Percentiles rank a stretch among this genome's conserved stretches.
These are phyloP conservation scores for Boletus tomentosulus DNA, from an alignment of 768 basidiomycete genomes.

Conservation along the genomic window DNA sequence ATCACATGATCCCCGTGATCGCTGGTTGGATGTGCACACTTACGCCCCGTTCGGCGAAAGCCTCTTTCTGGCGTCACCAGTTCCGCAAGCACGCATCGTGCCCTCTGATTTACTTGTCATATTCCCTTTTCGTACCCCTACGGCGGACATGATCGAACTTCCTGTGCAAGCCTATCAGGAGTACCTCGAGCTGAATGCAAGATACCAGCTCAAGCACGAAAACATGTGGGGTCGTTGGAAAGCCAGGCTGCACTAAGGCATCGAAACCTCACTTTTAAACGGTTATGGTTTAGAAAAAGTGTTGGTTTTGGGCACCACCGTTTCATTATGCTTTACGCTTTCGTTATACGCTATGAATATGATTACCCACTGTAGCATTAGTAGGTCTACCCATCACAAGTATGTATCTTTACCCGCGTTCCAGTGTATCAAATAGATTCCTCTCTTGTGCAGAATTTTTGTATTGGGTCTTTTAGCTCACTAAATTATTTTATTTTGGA, in stretches of 20 bases:
- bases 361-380: constrained; percentile 5
- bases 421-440: constrained; percentile 14
- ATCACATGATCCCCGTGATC: constrained; percentile 51
- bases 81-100: constrained; percentile 60
- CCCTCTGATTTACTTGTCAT: constrained; percentile 55
- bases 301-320: not conserved
- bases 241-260: constrained; percentile 20
- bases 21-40: constrained; percentile 61
- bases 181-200: constrained; percentile 50
- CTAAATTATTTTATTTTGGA: not conserved
- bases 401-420: constrained; percentile 20
- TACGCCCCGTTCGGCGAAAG: constrained; percentile 62
- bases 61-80: constrained; percentile 57
- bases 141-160: constrained; percentile 60
- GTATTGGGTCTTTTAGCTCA: not conserved
- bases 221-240: constrained; percentile 53
- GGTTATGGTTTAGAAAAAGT: not conserved
- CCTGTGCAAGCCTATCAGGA: constrained; percentile 55
- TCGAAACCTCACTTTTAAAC: not conserved
- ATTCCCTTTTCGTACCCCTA: constrained; percentile 36
- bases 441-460: not conserved
- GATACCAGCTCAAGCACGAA: constrained; percentile 54
- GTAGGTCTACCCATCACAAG: not conserved
- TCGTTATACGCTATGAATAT: constrained; percentile 1
- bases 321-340: constrained; percentile 1